Conservation (phyloP, 2,329 filamentous ascomycete species). For the Apiospora phragmitis region DNA sequence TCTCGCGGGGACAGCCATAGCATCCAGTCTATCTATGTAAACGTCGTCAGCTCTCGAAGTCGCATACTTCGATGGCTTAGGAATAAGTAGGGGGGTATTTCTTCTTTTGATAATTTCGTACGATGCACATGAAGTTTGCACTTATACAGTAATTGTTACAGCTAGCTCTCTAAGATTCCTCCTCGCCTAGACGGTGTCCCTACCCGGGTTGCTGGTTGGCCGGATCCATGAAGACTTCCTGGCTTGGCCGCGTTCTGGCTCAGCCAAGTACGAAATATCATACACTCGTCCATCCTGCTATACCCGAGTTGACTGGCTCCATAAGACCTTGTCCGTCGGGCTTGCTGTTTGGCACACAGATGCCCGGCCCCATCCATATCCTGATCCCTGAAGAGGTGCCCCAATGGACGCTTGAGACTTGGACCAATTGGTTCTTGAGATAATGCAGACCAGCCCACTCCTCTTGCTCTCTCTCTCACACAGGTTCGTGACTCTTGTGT, state of each 20-base stretch:
- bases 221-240: not conserved
- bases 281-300: not conserved
- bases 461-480: not conserved
- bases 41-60: not conserved
- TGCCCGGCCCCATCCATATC: not conserved
- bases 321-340: not conserved
- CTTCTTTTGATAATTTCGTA: not conserved
- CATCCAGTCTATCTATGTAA: not conserved
- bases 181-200: not conserved
- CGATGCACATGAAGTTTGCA: not conserved
- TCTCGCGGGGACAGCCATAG: not conserved
- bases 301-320: not conserved
- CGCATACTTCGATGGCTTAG: not conserved
- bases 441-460: not conserved
- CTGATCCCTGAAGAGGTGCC: not conserved
- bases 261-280: not conserved
- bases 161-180: not conserved
- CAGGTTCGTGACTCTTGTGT: no score
- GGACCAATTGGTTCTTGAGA: no score
- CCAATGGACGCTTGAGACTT: not conserved
- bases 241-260: not conserved
- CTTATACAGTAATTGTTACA: conserved; percentile 5
- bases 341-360: not conserved
- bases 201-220: not conserved
- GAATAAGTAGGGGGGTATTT: not conserved